These are phyloP conservation scores for Pseudocercospora eumusae DNA, from an alignment of 2,329 filamentous ascomycete genomes.

Conservation along the genomic window DNA sequence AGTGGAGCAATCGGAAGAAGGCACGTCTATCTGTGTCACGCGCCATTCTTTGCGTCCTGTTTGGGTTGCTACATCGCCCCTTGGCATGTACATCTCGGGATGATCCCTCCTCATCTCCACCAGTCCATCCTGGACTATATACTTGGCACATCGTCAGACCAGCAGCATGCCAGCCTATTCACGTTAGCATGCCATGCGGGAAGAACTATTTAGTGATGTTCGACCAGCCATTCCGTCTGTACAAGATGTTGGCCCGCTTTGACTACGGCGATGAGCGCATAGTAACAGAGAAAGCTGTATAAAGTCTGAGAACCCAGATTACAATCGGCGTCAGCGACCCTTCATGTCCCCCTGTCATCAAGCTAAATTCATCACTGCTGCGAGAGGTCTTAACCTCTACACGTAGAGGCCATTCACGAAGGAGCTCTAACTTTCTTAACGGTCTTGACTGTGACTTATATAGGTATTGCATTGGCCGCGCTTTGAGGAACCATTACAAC, in stretches of 20 bases:
- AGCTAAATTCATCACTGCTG: background rate
- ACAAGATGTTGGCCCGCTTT: background rate
- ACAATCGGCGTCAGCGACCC: background rate
- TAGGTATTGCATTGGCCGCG: background rate
- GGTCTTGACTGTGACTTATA: background rate
- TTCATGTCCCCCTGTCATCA: background rate
- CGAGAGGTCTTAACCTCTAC: background rate
- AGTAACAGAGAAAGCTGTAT: background rate
- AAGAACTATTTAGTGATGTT: background rate
- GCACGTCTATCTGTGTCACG: background rate
- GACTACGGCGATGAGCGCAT: background rate
- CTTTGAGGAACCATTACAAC: background rate
- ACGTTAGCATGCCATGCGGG: background rate
- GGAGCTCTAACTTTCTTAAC: background rate
- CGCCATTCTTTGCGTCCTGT: background rate
- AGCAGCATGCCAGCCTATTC: background rate
- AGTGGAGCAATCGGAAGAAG: slow-evolving; percentile 4
- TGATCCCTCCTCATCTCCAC: background rate
- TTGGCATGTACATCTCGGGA: background rate
- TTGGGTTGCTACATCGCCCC: background rate
- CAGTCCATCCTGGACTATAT: background rate
- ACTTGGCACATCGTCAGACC: background rate
- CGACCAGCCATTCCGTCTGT: background rate
- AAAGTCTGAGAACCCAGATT: background rate
- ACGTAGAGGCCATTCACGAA: background rate